These are phyloP conservation scores for Alternaria ethzedia DNA, from an alignment of 2,329 filamentous ascomycete species.

Conservation along the genomic window DNA sequence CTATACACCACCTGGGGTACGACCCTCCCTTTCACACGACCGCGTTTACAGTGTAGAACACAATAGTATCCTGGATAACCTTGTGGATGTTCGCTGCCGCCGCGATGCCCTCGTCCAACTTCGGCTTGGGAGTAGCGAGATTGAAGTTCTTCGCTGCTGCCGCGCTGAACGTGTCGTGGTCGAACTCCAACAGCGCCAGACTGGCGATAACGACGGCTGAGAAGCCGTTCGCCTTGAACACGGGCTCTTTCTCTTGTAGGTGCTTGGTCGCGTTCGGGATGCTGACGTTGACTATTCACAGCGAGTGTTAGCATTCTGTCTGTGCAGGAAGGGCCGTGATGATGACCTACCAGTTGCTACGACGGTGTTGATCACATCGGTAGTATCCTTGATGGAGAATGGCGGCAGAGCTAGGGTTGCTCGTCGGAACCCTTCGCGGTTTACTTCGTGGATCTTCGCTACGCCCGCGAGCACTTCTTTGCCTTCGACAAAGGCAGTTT, in stretches of 20 bases:
- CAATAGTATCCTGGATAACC: slow-evolving; percentile 20
- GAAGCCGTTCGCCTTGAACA: slow-evolving; percentile 17
- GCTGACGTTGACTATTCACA: slow-evolving; percentile 13
- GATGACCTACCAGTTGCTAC: slow-evolving; percentile 11
- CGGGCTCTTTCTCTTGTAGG: slow-evolving; percentile 15
- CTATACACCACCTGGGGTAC: not conserved
- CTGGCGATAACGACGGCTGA: slow-evolving; percentile 17
- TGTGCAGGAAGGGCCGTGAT: not conserved
- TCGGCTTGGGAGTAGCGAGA: slow-evolving; percentile 6
- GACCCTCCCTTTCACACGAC: not conserved
- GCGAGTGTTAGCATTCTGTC: not conserved
- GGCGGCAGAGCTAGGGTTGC: slow-evolving; percentile 12
- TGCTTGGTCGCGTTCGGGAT: slow-evolving; percentile 18
- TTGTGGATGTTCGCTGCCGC: slow-evolving; percentile 25
- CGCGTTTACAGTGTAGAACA: slow-evolving; percentile 9
- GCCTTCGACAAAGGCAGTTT: slow-evolving; percentile 17
- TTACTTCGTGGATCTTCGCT: slow-evolving; percentile 25
- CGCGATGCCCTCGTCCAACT: slow-evolving; percentile 13
- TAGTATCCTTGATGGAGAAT: slow-evolving; percentile 12
- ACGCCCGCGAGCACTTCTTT: slow-evolving; percentile 21
- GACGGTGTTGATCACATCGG: slow-evolving; percentile 14
- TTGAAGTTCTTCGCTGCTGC: slow-evolving; percentile 16
- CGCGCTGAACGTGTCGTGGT: slow-evolving; percentile 28
- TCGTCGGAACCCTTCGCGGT: slow-evolving; percentile 21
- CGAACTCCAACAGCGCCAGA: slow-evolving; percentile 17